Evolutionary conservation across 2,329 filamentous ascomycete species (phyloP).

Genomic region (Fulvia fulva): DNA sequence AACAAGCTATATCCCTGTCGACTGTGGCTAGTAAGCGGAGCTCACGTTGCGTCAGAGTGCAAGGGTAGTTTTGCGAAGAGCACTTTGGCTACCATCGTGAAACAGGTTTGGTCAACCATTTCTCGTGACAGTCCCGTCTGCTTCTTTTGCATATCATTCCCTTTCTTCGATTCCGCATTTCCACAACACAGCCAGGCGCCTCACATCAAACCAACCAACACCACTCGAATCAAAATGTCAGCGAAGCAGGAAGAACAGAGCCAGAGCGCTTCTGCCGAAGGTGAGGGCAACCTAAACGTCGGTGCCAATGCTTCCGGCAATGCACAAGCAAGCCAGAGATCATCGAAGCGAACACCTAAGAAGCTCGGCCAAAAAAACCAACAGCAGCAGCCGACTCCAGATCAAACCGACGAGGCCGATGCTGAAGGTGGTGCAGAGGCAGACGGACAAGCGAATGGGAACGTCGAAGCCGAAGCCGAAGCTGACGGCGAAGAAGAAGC

Average conservation of each 20-base stretch:
- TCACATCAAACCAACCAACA: not conserved
- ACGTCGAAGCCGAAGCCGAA: slow-evolving; percentile 38
- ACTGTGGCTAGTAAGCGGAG: slow-evolving; percentile 22
- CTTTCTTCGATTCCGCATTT: slow-evolving; percentile 1
- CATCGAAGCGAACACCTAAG: slow-evolving; percentile 45
- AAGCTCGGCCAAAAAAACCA: slow-evolving; percentile 47
- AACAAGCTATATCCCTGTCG: slow-evolving; percentile 16
- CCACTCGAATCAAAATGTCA: slow-evolving; percentile 17
- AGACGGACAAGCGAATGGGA: slow-evolving; percentile 33
- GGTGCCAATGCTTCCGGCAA: slow-evolving; percentile 29
- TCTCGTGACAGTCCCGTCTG: slow-evolving; percentile 11
- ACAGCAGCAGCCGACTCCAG: slow-evolving; percentile 46
- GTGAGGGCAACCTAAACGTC: slow-evolving; percentile 25
- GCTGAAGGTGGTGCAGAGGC: slow-evolving; percentile 37
- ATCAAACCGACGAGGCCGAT: slow-evolving; percentile 42
- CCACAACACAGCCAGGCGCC: not conserved
- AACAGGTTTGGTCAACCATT: slow-evolving; percentile 23
- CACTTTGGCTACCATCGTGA: slow-evolving; percentile 7
- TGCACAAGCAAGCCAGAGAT: slow-evolving; percentile 36
- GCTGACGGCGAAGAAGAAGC: slow-evolving; percentile 37
- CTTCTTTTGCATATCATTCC: slow-evolving; percentile 6
- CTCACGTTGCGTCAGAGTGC: slow-evolving; percentile 22
- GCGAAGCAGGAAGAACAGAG: slow-evolving; percentile 23
- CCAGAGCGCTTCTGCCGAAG: slow-evolving; percentile 21
- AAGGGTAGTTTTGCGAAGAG: slow-evolving; percentile 10